Base-by-base conservation (phyloP, 495 filamentous ascomycete species). In the Penicillium ucsense region DNA sequence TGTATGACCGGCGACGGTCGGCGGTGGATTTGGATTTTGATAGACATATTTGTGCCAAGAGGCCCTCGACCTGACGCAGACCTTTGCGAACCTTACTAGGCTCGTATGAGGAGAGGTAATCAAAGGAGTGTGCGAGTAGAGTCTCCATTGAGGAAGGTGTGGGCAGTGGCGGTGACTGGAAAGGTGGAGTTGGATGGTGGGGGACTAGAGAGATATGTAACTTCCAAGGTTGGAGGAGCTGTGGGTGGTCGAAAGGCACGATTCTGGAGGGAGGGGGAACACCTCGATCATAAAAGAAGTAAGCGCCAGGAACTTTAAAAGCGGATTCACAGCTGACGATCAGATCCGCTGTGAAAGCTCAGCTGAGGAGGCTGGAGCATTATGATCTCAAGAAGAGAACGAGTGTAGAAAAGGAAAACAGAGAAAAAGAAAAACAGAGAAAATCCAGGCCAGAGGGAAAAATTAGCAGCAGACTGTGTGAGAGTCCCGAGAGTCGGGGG, bases 1-100 rank as follows among this genome's bases (percentile, higher is more conserved):
- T 49, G 11, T 67, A 56, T 3, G 75, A 73, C 44, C 59, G 59
- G 45, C 68, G 65, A 43, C 68, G 67, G 47, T 76, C 72, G 54
- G 59, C 40, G 53, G 64, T 57, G 28, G 66, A 59, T 52, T 70
- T 71, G 37, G 75, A 56, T 41, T 78, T 75, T 7, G 83, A 84
- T 4, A 98, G 79, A 67, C 92, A 97, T 64, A 98, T 92, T 66
- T 95, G 90, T 4, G 92, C 92, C 30, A 98, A 82, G 31, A 98
- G 79, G 11, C 92, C 92, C 68, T 98, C 92, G 41, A 97, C 87
- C 67, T 95, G 91, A 46, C 89, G 87, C 46, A 98, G 73, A 31
- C 92, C 92, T 70, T 96, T 97, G 40, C 86, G 81, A 57, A 97
- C 86, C 70, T 94, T 92, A 61, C 75, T 69, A 38, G 79, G 80